phyloP scores from a whole-genome alignment of 371 early-diverging fungal genomes.

The Mucor plumbeus region DNA sequence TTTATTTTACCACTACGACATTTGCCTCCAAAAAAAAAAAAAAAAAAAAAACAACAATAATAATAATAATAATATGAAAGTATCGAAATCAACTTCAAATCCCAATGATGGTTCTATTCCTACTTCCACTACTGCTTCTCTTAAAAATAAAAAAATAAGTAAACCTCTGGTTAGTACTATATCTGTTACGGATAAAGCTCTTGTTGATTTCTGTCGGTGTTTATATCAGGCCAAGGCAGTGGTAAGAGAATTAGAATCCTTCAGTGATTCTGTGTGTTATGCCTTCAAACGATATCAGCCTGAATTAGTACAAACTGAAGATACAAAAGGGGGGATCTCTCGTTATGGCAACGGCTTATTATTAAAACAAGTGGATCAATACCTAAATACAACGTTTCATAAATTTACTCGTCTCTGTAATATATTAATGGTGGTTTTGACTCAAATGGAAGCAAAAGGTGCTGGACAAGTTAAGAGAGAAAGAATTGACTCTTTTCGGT shows the following conservation, averaged over 20 bases:
- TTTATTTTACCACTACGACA: not conserved
- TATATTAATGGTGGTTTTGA: slow-evolving; percentile 38
- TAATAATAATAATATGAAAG: too few species aligned
- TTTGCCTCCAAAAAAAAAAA: not conserved
- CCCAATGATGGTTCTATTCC: not conserved
- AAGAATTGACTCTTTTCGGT: slow-evolving; percentile 45
- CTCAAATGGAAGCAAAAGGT: slow-evolving; percentile 36
- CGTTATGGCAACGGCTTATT: slow-evolving; percentile 19
- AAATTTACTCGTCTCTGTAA: slow-evolving; percentile 48
- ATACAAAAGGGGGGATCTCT: slow-evolving; percentile 26
- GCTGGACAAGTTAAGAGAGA: slow-evolving; percentile 30
- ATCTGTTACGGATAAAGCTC: slow-evolving; percentile 28
- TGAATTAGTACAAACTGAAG: slow-evolving; percentile 3
- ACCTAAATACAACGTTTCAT: slow-evolving; percentile 44
- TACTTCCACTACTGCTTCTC: not conserved
- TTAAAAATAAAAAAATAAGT: not conserved
- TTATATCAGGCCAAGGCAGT: slow-evolving; percentile 52
- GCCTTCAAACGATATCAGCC: slow-evolving; percentile 26
- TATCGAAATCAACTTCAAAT: not conserved
- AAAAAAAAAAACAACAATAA: too few species aligned
- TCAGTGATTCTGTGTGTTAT: slow-evolving; percentile 43
- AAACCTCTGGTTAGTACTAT: not conserved
- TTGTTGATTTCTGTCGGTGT: slow-evolving; percentile 52
- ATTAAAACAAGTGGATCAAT: slow-evolving; percentile 40
- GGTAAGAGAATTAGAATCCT: slow-evolving; percentile 42